phyloP scores from a whole-genome alignment of 805 yeast species.

The Barnettozyma populi region DNA sequence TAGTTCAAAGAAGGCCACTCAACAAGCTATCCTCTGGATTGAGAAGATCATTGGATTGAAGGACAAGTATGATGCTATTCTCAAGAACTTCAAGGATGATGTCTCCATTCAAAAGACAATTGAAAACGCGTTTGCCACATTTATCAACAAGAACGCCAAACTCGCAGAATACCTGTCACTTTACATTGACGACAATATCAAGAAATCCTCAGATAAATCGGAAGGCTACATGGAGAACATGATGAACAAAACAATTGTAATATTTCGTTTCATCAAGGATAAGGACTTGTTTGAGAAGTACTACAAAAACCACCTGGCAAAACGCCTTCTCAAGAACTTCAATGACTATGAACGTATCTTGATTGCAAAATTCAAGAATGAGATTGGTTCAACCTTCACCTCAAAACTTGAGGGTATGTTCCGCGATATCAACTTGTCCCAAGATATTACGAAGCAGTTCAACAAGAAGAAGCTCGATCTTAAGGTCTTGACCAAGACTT shows the following conservation, averaged over 20 bases:
- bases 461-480: constrained; percentile 38
- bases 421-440: constrained; percentile 63
- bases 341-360: constrained; percentile 65
- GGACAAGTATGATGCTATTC: constrained; percentile 43
- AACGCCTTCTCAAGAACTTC: constrained; percentile 53
- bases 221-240: constrained; percentile 40
- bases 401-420: constrained; percentile 83
- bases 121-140: constrained; percentile 55
- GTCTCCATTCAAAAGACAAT: constrained; percentile 46
- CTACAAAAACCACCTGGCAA: constrained; percentile 82
- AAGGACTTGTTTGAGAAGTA: constrained; percentile 83
- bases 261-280: constrained; percentile 68
- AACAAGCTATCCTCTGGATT: constrained; percentile 63
- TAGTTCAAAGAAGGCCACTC: constrained; percentile 29
- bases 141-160: constrained; percentile 46
- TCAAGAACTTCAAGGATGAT: constrained; percentile 42
- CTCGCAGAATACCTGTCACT: constrained; percentile 52
- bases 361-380: constrained; percentile 63
- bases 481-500: constrained; percentile 52
- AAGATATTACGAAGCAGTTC: constrained; percentile 41
- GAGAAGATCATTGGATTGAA: constrained; percentile 48
- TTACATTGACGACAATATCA: constrained; percentile 52
- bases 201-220: constrained; percentile 42
- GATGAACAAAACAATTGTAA: constrained; percentile 49
- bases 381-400: constrained; percentile 74